A percentile compares a stretch with the other conserved stretches of the same genome.
phyloP scores from a whole-genome alignment of 208 protist genomes.

The Trypanosoma melophagium region DNA sequence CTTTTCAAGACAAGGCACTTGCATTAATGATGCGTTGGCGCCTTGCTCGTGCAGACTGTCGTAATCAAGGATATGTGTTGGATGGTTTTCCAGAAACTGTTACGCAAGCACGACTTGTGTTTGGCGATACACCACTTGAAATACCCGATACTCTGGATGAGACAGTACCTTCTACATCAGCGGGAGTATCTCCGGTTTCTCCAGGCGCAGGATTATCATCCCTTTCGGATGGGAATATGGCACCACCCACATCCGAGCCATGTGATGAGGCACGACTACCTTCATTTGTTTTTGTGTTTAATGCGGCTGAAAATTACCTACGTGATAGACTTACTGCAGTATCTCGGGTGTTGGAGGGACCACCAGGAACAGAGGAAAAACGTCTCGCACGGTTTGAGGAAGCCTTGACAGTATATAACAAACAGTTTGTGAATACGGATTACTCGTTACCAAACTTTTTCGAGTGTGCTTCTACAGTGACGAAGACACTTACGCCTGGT shows the following conservation, averaged over 20 bases:
- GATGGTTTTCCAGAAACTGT: conserved; percentile 90
- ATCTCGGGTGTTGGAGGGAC: conserved; percentile 2
- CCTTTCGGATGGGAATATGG: conserved; percentile 16
- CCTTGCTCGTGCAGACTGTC: conserved; percentile 71
- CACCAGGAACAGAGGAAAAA: conserved; percentile 26
- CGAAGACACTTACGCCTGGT: conserved; percentile 37
- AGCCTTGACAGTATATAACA: conserved; percentile 47
- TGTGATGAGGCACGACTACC: conserved; percentile 64
- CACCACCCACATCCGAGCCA: conserved; percentile 33
- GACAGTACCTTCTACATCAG: conserved; percentile 27
- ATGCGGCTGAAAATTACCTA: conserved; percentile 74
- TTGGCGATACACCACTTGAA: conserved; percentile 49
- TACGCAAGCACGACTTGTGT: conserved; percentile 82
- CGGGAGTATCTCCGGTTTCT: conserved; percentile 1
- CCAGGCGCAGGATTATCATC: conserved; percentile 16
- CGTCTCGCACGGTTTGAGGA: conserved; percentile 63
- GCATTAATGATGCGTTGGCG: conserved; percentile 90
- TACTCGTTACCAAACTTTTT: conserved; percentile 79
- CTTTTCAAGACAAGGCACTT: conserved; percentile 80
- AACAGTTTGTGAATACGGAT: conserved; percentile 57
- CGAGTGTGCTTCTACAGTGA: conserved; percentile 63
- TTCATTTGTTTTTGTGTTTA: conserved; percentile 76
- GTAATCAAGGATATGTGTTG: conserved; percentile 93
- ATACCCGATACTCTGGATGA: conserved; percentile 80
- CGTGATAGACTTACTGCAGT: conserved; percentile 64